Evolutionary conservation across 768 basidiomycete species (phyloP), one percentile per base, ranked within the genome.

Genomic region (Boletus subcaerulescens): DNA sequence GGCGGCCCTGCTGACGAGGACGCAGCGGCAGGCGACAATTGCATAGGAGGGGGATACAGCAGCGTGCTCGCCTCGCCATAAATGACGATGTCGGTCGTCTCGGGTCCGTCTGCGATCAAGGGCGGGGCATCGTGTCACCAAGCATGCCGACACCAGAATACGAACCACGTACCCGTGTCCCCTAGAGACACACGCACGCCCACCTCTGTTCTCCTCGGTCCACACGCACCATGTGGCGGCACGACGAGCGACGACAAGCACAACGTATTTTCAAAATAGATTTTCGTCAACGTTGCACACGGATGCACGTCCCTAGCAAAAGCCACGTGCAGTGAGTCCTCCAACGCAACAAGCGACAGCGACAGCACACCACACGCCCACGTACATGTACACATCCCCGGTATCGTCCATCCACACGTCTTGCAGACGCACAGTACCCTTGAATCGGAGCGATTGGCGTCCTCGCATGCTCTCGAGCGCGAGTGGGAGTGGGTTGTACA

Each of bases 401-500:
- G 75, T 75, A 43, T 79, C 77, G 65, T 91, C 89, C 56, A 83
- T 66, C 72, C 80, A 85, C 0, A 88, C 65, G 48, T 85, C 80
- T 36, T 73, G 65, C 38, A 89, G 67, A 29, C 72, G 74, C 17
- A 80, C 76, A 0, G 76, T 74, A 3, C 82, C 86, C 46, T 82
- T 72, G 55, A 87, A 78, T 35, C 81, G 76, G 18, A 91, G 70
- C 24, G 80, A 79, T 1, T 84, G 85, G 18, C 87, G 71, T 17
- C 87, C 86, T 38, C 88, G 87, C 87, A 91, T 89, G 68, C 83
- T 88, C 70, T 91, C 89, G 48, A 91, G 66, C 0, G 87, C 84
- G 20, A 91, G 69, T 4, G 89, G 85, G 13, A 91, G 74, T 0
- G 85, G 83, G 58, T 86, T 89, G 57, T 86, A 74, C 20, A 91